phyloP scores from a whole-genome alignment of 352 stramenopile species.

The Pythium monospermum region DNA sequence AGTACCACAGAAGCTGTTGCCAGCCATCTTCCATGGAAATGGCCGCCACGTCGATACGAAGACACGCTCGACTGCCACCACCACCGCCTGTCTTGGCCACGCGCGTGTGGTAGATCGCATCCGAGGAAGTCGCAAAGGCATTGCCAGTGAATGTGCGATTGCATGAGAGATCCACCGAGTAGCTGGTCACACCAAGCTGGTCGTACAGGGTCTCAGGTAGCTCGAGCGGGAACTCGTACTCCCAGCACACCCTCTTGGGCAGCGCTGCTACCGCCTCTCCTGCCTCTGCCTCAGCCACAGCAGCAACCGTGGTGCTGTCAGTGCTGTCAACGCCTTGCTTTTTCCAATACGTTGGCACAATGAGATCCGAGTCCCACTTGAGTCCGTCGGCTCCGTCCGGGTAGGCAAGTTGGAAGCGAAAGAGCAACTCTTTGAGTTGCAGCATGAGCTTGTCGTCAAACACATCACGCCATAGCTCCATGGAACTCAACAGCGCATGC shows the following conservation, averaged over 20 bases:
- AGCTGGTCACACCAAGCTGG: constrained; percentile 17
- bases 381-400: neutral
- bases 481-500: too few species aligned
- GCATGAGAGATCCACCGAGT: neutral
- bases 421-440: constrained; percentile 19
- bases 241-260: constrained; percentile 18
- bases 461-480: too few species aligned
- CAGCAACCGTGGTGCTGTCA: neutral
- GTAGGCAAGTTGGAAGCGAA: constrained; percentile 13
- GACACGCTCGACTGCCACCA: neutral
- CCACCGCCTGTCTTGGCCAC: too few species aligned
- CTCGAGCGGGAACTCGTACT: constrained; percentile 19
- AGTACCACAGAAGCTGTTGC: neutral
- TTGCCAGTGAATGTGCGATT: neutral
- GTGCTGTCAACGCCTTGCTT: neutral
- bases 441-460: constrained; percentile 7
- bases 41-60: constrained; percentile 1
- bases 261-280: neutral
- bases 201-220: constrained; percentile 23
- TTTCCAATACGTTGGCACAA: constrained; percentile 5
- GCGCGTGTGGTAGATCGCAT: too few species aligned
- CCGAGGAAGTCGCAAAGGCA: too few species aligned
- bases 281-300: neutral
- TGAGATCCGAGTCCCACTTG: constrained; percentile 13
- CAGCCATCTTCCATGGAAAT: neutral